Conservation (phyloP, 2,329 filamentous ascomycete species). For the Aureobasidium sp. region DNA sequence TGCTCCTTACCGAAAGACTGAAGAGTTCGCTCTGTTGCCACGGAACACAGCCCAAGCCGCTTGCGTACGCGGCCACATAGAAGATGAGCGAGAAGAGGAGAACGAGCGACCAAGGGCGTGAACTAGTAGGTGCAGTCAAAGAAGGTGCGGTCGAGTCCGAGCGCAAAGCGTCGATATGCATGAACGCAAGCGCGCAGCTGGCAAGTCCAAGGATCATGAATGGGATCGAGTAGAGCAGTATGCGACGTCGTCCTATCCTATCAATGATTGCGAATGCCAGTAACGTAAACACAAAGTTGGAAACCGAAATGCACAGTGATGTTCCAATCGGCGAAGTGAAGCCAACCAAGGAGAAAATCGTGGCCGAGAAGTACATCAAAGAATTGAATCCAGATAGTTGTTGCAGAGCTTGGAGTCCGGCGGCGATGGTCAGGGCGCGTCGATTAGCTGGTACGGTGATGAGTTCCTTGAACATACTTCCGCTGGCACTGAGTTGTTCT, state of each 20-base stretch:
- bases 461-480: slow-evolving; percentile 7
- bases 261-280: slow-evolving; percentile 41
- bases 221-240: slow-evolving; percentile 75
- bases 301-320: slow-evolving; percentile 38
- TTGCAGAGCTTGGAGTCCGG: slow-evolving; percentile 78
- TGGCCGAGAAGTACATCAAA: slow-evolving; percentile 44
- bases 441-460: slow-evolving; percentile 44
- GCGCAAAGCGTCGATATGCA: slow-evolving; percentile 47
- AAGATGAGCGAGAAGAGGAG: slow-evolving; percentile 71
- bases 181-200: slow-evolving; percentile 66
- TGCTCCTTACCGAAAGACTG: slow-evolving; percentile 63
- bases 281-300: slow-evolving; percentile 42
- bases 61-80: slow-evolving; percentile 79
- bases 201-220: slow-evolving; percentile 72
- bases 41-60: slow-evolving; percentile 84
- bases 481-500: slow-evolving; percentile 44
- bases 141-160: background rate
- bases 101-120: slow-evolving; percentile 34
- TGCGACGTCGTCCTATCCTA: slow-evolving; percentile 41
- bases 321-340: slow-evolving; percentile 40
- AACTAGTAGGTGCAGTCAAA: slow-evolving; percentile 20
- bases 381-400: slow-evolving; percentile 47
- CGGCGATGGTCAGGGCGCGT: slow-evolving; percentile 75
- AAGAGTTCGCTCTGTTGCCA: slow-evolving; percentile 94
- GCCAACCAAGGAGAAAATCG: slow-evolving; percentile 41